A percentile compares a stretch with the other conserved stretches of the same genome.
phyloP scores from a whole-genome alignment of 2,329 filamentous ascomycete genomes.

The Aspergillus felis region DNA sequence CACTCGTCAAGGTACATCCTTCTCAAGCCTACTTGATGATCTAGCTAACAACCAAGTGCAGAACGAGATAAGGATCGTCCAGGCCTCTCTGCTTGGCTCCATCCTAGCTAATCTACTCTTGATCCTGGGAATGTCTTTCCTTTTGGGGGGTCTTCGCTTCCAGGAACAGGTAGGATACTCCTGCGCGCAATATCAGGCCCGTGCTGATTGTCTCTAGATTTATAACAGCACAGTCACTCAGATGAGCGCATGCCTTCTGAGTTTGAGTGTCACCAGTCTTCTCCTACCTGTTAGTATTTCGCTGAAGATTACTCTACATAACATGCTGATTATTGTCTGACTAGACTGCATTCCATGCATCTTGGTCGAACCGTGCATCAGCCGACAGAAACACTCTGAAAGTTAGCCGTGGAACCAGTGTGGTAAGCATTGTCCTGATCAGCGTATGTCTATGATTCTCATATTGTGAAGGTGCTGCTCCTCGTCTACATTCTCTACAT shows the following conservation, averaged over 20 bases:
- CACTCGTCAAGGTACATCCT: slow-evolving; percentile 60
- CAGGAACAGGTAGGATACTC: slow-evolving; percentile 66
- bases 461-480: slow-evolving; percentile 58
- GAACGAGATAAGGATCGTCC: slow-evolving; percentile 84
- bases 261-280: slow-evolving; percentile 83
- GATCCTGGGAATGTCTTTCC: slow-evolving; percentile 88
- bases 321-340: neutral
- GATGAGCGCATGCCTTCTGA: slow-evolving; percentile 91
- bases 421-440: slow-evolving; percentile 54
- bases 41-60: slow-evolving; percentile 3
- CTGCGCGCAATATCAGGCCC: neutral
- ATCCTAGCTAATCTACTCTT: slow-evolving; percentile 85
- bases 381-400: slow-evolving; percentile 72
- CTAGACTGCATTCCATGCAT: slow-evolving; percentile 85
- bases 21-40: neutral
- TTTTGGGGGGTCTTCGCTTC: slow-evolving; percentile 78
- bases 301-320: too few species aligned
- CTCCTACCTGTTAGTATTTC: slow-evolving; percentile 65
- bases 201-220: slow-evolving; percentile 48
- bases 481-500: slow-evolving; percentile 81
- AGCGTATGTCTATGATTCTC: neutral
- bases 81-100: slow-evolving; percentile 83
- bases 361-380: slow-evolving; percentile 60
- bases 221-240: slow-evolving; percentile 95
- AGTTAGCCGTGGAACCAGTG: slow-evolving; percentile 84